Base-by-base conservation (phyloP, 345 rosid genomes). In the Diplotaxis tenuifolia region DNA sequence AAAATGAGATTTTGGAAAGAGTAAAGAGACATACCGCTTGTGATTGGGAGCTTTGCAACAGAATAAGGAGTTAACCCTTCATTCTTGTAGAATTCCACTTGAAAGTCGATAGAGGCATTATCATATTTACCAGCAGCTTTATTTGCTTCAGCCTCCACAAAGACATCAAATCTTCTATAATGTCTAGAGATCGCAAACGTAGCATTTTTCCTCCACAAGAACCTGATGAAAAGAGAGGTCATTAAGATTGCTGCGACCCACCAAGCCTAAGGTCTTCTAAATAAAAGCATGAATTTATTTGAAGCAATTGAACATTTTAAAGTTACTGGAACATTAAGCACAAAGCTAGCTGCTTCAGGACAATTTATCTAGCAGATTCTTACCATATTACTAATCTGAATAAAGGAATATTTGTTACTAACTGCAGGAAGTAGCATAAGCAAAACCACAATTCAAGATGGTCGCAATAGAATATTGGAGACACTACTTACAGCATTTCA, bases 61-160 rank as follows among this genome's bases (percentile, higher is more conserved):
- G 98, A 82, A 84, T 84, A 96, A 14, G 97, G 90, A 25, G 87
- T 84, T 86, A 96, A 78, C 12, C 99, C 99, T 83, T 96, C 99
- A 64, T 85, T 90, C 83, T 77, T 86, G 79, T 96, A 96, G 75
- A 96, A 96, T 22, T 87, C 84, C 34, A 96, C 78, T 85, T 96
- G 98, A 72, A 88, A 90, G 81, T 96, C 93, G 19, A 96, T 90
- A 68, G 99, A 90, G 19, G 87, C 79, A 40, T 96, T 92, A 63
- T 88, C 93, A 65, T 96, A 96, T 81, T 96, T 96, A 65, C 89
- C 93, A 53, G 99, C 99, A 75, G 97, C 99, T 85, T 96, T 96
- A 69, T 96, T 96, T 75, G 99, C 99, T 82, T 92, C 97, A 3
- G 99, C 98, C 82, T 96, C 99, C 12, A 68, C 75, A 22, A 96